Percentiles rank a stretch among this genome's conserved stretches.
These are phyloP conservation scores for Rosa lucieae DNA, from an alignment of 306 rosid species.

Conservation along the genomic window DNA sequence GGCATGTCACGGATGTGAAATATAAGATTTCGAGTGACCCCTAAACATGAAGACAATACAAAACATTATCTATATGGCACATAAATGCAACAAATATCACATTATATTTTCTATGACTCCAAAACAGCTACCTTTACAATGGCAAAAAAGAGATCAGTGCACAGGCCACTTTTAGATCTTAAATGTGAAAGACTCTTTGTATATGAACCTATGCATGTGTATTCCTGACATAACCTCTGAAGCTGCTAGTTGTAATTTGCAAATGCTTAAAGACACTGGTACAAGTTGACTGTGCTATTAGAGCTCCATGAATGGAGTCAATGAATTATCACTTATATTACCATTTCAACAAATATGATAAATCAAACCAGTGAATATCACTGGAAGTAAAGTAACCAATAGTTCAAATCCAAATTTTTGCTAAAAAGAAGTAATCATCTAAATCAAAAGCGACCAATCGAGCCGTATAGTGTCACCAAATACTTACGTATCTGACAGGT, in stretches of 20 bases:
- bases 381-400: not conserved
- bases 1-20: not conserved
- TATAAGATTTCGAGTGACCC: not conserved
- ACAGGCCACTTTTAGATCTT: not conserved
- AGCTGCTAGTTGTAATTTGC: not conserved
- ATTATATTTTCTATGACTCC: not conserved
- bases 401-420: not conserved
- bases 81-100: not conserved
- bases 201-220: not conserved
- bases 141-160: not conserved
- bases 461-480: not conserved
- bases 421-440: not conserved
- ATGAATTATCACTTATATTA: not conserved
- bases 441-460: not conserved
- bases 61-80: not conserved
- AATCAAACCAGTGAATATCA: not conserved
- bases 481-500: constrained; percentile 71
- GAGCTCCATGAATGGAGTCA: not conserved
- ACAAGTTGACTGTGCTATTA: not conserved
- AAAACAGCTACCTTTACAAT: not conserved
- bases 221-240: not conserved
- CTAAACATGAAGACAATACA: not conserved
- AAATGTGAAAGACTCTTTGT: not conserved
- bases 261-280: not conserved
- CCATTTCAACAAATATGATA: not conserved